Base-by-base conservation (phyloP, 2,329 filamentous ascomycete species). In the Epicoccum sorghinum region DNA sequence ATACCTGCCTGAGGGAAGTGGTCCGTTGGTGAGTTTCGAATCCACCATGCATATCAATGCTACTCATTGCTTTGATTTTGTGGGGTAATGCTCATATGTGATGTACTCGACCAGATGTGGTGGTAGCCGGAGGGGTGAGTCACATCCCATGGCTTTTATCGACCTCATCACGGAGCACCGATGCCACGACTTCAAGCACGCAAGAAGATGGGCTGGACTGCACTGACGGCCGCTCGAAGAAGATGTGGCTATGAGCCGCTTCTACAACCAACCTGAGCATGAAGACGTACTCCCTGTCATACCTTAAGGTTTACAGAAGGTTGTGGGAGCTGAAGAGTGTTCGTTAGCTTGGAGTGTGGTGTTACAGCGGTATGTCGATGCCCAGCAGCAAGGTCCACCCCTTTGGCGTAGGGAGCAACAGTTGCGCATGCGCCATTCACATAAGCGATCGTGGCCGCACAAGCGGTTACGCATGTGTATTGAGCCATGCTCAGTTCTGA, bases 71-170 rank as follows among this genome's bases (percentile, higher is more conserved):
- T 74, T 87, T 29, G 86, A 88, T 58, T 83, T 82, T 3, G 55
- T 88, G 39, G 81, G 85, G 1, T 85, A 88, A 82, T 85, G 13
- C 76, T 88, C 12, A 87, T 87, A 83, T 88, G 85, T 69, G 83
- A 80, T 25, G 79, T 88, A 0, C 75, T 87, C 0, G 84, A 84
- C 10, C 84, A 88, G 61, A 79, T 87, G 5, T 88, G 85, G 85
- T 80, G 79, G 30, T 75, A 83, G 47, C 67, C 72, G 23, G 67
- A 70, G 3, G 27, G 52, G 48, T 22, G 64, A 76, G 2, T 62
- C 74, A 9, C 78, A 80, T 0, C 79, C 84, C 1, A 72, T 72
- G 43, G 79, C 84, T 0, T 86, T 85, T 58, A 83, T 85, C 2
- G 84, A 88, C 66, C 87, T 87, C 71, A 84, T 85, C 61, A 86